These are phyloP conservation scores for Begonia peltatifolia DNA, from an alignment of 306 rosid species.

Conservation along the genomic window DNA sequence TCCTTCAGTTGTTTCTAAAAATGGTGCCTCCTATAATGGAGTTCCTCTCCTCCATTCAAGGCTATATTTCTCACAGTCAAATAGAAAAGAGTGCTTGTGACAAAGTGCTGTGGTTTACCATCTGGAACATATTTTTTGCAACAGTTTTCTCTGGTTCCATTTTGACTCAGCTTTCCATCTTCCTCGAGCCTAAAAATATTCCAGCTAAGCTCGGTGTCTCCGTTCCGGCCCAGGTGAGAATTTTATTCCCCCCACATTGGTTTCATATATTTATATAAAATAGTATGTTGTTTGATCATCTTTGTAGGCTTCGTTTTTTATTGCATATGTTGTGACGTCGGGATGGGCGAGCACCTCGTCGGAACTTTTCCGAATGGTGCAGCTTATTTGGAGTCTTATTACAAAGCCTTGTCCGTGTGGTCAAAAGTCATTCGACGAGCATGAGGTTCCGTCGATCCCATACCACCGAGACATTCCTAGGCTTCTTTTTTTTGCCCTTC, in stretches of 20 bases:
- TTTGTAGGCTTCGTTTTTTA: conserved; percentile 79
- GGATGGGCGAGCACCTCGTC: conserved; percentile 88
- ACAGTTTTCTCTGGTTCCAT: conserved; percentile 78
- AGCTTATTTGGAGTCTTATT: conserved; percentile 39
- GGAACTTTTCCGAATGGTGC: conserved; percentile 66
- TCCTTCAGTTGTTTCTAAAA: conserved; percentile 74
- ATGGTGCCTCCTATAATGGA: conserved; percentile 73
- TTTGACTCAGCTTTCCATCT: conserved; percentile 29
- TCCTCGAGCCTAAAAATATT: conserved; percentile 63
- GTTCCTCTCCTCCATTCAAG: conserved; percentile 88
- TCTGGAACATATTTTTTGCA: conserved; percentile 92
- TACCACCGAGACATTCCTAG: conserved; percentile 68
- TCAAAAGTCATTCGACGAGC: conserved; percentile 23
- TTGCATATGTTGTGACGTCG: conserved; percentile 83
- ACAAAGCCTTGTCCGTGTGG: conserved; percentile 31
- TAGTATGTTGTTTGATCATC: not conserved
- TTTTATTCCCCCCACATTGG: conserved; percentile 4
- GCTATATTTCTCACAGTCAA: conserved; percentile 55
- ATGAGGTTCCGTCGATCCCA: conserved; percentile 53
- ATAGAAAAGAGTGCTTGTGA: conserved; percentile 75
- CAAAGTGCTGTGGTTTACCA: conserved; percentile 87
- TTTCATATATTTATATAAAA: conserved; percentile 1
- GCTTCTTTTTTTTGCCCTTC: conserved; percentile 83
- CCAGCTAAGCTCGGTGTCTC: conserved; percentile 55
- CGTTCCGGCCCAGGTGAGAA: conserved; percentile 88